Evolutionary conservation across 345 rosid species (phyloP).

Genomic region (Arabis alpina): DNA sequence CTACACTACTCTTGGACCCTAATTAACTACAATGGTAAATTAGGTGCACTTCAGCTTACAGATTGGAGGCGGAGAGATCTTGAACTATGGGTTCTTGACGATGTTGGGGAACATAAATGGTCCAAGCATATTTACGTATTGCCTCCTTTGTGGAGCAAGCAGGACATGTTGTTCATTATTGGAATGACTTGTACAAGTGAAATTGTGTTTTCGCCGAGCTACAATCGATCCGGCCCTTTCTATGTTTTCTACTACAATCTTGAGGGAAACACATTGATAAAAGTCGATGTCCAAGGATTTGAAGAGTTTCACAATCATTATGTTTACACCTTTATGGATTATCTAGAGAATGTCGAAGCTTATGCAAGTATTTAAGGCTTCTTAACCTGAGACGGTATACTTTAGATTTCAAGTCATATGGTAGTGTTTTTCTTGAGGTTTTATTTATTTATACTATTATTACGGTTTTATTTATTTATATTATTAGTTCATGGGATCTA

Average conservation of each 20-base stretch:
- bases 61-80: background rate
- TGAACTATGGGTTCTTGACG: background rate
- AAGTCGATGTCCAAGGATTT: background rate
- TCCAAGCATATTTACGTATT: background rate
- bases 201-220: background rate
- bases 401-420: too few species aligned
- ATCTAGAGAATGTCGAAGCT: background rate
- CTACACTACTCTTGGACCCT: too few species aligned
- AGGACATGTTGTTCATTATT: background rate
- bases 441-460: too few species aligned
- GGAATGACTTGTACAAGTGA: conserved; percentile 10
- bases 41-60: background rate
- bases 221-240: background rate
- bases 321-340: background rate
- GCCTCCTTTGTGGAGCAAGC: background rate
- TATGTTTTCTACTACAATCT: background rate
- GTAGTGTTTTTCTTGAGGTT: too few species aligned
- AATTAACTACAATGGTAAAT: background rate
- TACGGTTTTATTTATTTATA: too few species aligned
- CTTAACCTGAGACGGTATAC: too few species aligned
- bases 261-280: background rate
- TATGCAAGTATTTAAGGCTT: background rate
- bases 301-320: background rate
- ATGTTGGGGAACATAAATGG: background rate
- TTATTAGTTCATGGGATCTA: too few species aligned